These are phyloP conservation scores for Gymnopus androsaceus DNA, from an alignment of 1,284 basidiomycete genomes.

Conservation along the genomic window DNA sequence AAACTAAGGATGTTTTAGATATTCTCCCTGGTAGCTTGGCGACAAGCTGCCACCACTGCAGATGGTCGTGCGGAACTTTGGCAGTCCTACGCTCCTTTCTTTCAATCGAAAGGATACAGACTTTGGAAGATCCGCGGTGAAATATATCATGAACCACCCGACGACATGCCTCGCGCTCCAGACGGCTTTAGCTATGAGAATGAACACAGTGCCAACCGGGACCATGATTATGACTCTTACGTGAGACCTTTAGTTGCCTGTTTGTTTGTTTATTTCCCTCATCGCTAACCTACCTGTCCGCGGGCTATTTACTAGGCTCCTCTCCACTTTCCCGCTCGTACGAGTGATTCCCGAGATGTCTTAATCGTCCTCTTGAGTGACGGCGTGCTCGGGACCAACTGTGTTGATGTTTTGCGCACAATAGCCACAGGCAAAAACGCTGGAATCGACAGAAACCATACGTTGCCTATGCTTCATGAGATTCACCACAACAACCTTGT, in stretches of 20 bases:
- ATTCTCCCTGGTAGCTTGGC: too few relatives aligned
- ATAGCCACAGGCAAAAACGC: conserved; percentile 2
- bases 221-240: neutral
- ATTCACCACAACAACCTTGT: neutral
- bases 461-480: conserved; percentile 7
- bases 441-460: conserved; percentile 9
- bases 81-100: neutral
- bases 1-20: too few relatives aligned
- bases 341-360: conserved; percentile 7
- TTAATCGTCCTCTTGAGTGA: conserved; percentile 5
- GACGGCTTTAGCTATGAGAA: conserved; percentile 5
- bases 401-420: neutral
- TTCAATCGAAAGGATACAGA: neutral
- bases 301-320: neutral
- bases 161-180: neutral
- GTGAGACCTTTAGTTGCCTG: neutral
- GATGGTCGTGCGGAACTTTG: neutral
- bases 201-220: neutral
- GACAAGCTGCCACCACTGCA: too few relatives aligned
- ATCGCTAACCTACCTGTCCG: neutral
- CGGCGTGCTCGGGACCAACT: neutral
- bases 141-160: neutral
- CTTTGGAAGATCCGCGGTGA: neutral
- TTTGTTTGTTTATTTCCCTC: neutral
- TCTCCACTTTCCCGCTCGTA: neutral